phyloP scores from a whole-genome alignment of 306 rosid genomes.

The Cyamopsis tetragonoloba region DNA sequence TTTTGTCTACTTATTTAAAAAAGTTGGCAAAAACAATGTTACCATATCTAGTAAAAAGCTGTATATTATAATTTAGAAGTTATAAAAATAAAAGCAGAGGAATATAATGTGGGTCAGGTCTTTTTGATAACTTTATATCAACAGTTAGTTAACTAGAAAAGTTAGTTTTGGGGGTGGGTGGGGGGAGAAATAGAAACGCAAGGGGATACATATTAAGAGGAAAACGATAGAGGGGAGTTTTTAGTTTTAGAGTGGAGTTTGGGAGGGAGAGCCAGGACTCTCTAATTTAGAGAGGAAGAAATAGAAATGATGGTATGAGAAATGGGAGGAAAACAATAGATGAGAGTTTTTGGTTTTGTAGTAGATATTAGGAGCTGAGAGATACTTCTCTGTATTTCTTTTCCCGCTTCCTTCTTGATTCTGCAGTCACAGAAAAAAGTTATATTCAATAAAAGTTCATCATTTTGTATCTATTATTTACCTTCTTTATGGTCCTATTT shows the following conservation, averaged over 20 bases:
- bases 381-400: background rate
- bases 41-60: background rate
- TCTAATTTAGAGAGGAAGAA: background rate
- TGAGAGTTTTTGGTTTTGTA: background rate
- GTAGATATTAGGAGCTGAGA: background rate
- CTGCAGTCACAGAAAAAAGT: background rate
- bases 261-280: background rate
- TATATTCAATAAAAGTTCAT: background rate
- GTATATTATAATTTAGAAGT: background rate
- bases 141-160: background rate
- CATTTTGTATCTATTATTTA: background rate
- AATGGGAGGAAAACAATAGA: background rate
- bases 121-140: background rate
- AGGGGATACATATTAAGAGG: background rate
- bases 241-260: background rate
- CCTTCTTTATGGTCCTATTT: background rate
- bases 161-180: no score
- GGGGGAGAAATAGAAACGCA: background rate
- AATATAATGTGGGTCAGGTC: background rate
- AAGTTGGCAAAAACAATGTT: background rate
- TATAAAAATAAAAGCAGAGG: background rate
- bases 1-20: background rate
- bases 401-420: background rate
- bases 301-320: background rate
- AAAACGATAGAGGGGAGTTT: background rate